Evolutionary conservation across 2,329 filamentous ascomycete genomes (phyloP).

Genomic region (Parastagonospora nodorum): DNA sequence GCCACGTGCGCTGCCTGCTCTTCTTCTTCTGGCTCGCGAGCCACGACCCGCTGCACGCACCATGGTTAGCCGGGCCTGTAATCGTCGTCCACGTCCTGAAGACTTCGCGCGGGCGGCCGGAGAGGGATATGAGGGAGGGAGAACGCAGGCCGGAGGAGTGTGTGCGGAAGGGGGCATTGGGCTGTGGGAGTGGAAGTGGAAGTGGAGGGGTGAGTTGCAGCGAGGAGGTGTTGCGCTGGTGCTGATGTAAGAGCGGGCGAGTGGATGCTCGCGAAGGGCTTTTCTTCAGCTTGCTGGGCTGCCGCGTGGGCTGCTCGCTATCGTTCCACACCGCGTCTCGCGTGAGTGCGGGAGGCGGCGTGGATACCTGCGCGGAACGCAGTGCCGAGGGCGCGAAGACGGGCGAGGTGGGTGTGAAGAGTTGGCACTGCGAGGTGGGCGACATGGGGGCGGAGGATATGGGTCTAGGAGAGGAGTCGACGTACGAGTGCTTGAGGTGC

Average conservation of each 20-base stretch:
- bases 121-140: slow-evolving; percentile 24
- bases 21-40: slow-evolving; percentile 58
- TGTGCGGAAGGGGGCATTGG: neutral
- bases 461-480: slow-evolving; percentile 12
- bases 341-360: neutral
- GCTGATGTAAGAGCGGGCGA: too few relatives aligned
- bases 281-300: neutral
- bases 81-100: slow-evolving; percentile 43
- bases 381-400: neutral
- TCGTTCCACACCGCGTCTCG: neutral
- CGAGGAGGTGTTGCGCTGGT: neutral
- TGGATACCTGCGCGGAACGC: neutral
- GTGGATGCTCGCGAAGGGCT: too few relatives aligned
- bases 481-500: slow-evolving; percentile 48
- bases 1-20: slow-evolving; percentile 50
- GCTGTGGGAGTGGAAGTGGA: neutral
- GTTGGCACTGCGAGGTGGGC: slow-evolving; percentile 21
- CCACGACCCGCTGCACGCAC: slow-evolving; percentile 56
- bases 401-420: neutral
- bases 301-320: neutral
- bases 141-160: slow-evolving; percentile 4
- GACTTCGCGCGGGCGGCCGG: slow-evolving; percentile 27
- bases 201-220: neutral
- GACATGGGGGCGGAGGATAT: slow-evolving; percentile 13
- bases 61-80: slow-evolving; percentile 24